Evolutionary conservation across 2,329 filamentous ascomycete species (phyloP).

Genomic region (Epicoccum nigrum): DNA sequence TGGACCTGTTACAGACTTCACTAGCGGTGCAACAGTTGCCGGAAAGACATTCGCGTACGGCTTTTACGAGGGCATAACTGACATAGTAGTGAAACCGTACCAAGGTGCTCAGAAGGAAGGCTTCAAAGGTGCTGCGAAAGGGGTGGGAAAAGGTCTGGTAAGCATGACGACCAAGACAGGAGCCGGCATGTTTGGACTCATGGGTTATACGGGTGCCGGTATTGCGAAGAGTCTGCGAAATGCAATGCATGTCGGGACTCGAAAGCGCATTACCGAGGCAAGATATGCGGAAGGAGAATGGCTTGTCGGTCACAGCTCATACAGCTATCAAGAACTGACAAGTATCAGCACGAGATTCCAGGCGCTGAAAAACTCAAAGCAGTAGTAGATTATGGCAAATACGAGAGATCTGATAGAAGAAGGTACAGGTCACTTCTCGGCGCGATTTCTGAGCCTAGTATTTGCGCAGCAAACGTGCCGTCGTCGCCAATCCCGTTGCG

Average conservation of each 20-base stretch:
- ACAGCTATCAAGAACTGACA: not conserved
- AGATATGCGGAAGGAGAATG: constrained; percentile 13
- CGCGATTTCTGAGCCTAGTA: not conserved
- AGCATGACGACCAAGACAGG: constrained; percentile 18
- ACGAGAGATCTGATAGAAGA: no score
- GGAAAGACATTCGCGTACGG: constrained; percentile 75
- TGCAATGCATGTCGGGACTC: constrained; percentile 7
- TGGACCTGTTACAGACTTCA: constrained; percentile 74
- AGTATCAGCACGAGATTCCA: not conserved
- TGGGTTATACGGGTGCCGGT: constrained; percentile 52
- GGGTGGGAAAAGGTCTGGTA: constrained; percentile 41
- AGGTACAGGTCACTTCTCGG: not conserved
- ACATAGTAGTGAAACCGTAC: constrained; percentile 75
- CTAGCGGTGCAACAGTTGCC: constrained; percentile 74
- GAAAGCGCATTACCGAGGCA: constrained; percentile 13
- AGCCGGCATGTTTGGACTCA: constrained; percentile 22
- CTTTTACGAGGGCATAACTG: constrained; percentile 77
- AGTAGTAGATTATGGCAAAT: no score
- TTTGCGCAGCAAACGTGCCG: no score
- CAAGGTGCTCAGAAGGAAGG: constrained; percentile 68
- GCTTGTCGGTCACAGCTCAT: constrained; percentile 6
- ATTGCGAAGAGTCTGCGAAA: constrained; percentile 51
- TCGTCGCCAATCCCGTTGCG: no score
- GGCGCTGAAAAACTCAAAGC: not conserved
- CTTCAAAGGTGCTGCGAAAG: constrained; percentile 59